A percentile compares a stretch with the other conserved stretches of the same genome.
These are phyloP conservation scores for Xylaria venustula DNA, from an alignment of 495 filamentous ascomycete species.

Conservation along the genomic window DNA sequence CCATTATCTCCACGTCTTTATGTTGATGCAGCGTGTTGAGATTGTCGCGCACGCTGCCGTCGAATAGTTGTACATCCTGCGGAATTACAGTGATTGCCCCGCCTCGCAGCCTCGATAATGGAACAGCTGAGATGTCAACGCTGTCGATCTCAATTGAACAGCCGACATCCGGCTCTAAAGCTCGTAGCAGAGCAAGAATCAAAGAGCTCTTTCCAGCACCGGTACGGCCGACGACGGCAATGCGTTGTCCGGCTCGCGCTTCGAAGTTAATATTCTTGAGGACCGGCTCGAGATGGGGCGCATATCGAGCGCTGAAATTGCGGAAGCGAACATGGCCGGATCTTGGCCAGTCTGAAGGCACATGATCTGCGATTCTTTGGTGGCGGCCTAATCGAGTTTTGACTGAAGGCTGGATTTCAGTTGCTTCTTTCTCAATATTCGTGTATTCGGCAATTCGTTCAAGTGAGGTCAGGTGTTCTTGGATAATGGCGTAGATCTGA, in stretches of 20 bases:
- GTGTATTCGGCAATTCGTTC: slow-evolving; percentile 82
- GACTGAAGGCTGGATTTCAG: background rate
- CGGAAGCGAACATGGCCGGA: too few relatives aligned
- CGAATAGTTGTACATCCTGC: slow-evolving; percentile 45
- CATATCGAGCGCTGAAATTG: too few relatives aligned
- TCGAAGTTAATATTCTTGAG: slow-evolving; percentile 25
- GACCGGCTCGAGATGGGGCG: too few relatives aligned
- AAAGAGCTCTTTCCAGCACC: slow-evolving; percentile 45
- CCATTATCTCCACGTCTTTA: too few relatives aligned
- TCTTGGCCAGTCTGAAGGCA: background rate
- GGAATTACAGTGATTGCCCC: slow-evolving; percentile 38
- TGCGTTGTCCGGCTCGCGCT: slow-evolving; percentile 30
- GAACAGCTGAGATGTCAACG: slow-evolving; percentile 33
- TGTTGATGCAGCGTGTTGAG: slow-evolving; percentile 48
- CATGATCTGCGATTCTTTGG: too few relatives aligned
- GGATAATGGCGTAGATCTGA: slow-evolving; percentile 72
- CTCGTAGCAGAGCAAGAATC: slow-evolving; percentile 37
- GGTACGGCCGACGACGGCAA: slow-evolving; percentile 48
- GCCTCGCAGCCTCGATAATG: slow-evolving; percentile 34
- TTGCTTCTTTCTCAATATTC: slow-evolving; percentile 79
- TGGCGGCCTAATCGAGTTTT: too few relatives aligned
- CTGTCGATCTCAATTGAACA: slow-evolving; percentile 46
- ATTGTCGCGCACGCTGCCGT: slow-evolving; percentile 43
- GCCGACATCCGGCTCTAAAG: slow-evolving; percentile 34
- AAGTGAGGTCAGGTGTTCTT: slow-evolving; percentile 89